Conservation (phyloP, 2,329 filamentous ascomycete genomes). For the Lecanicillium sp. region DNA sequence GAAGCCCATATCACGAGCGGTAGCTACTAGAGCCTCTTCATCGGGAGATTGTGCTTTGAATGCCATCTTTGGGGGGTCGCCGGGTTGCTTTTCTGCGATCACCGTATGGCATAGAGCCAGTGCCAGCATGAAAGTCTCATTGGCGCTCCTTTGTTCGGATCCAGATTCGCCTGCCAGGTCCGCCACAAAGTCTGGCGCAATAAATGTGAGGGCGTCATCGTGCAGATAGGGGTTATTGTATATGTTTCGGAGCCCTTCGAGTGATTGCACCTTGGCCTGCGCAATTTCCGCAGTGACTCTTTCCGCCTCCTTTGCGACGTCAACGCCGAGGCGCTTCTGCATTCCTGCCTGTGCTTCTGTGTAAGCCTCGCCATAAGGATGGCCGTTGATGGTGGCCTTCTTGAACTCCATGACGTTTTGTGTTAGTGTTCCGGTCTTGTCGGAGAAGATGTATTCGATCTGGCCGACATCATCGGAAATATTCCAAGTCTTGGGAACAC, state of each 20-base stretch:
- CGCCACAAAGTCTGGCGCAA: constrained; percentile 80
- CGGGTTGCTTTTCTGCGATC: constrained; percentile 80
- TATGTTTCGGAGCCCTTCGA: constrained; percentile 64
- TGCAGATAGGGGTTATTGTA: constrained; percentile 87
- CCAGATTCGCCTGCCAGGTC: constrained; percentile 76
- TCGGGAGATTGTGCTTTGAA: constrained; percentile 98
- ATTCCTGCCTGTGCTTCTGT: constrained; percentile 95
- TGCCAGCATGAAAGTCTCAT: constrained; percentile 87
- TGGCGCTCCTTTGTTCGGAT: constrained; percentile 65
- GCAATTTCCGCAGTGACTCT: constrained; percentile 71
- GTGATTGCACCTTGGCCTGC: constrained; percentile 62
- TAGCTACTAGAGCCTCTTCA: constrained; percentile 88
- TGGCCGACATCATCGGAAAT: constrained; percentile 97
- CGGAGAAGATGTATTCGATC: constrained; percentile 98
- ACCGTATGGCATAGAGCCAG: constrained; percentile 96
- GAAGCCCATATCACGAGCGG: constrained; percentile 90
- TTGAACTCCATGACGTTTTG: constrained; percentile 99
- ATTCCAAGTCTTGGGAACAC: constrained; percentile 97
- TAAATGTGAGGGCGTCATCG: constrained; percentile 84
- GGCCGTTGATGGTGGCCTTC: constrained; percentile 93
- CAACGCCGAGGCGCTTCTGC: constrained; percentile 82
- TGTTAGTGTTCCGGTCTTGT: constrained; percentile 93
- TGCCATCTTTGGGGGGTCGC: constrained; percentile 82
- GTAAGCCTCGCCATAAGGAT: constrained; percentile 93
- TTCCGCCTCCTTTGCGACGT: constrained; percentile 73